Base-by-base conservation (phyloP, 257 asterid species). In the Fraxinus cuspidata region DNA sequence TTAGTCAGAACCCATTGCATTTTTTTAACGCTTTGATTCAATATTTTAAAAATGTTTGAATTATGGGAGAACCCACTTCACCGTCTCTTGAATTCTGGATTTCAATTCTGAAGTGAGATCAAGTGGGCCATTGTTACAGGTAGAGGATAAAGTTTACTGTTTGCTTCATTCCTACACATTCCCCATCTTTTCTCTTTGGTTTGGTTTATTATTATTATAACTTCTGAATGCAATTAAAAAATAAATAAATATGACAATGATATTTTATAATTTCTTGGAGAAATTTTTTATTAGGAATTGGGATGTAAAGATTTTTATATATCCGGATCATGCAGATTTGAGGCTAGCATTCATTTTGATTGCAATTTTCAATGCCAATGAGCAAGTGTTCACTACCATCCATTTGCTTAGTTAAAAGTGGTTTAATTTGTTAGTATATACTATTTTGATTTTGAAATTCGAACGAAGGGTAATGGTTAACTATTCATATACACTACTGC, bases 241-340 rank as follows among this genome's bases (percentile, higher is more conserved):
- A 28, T 18, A 49, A 9, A 7, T 0, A 35, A 7, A 38, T 58
- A 29, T 76, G n/a, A 56, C 25, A 66, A 44, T 2, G 32, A 35
- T 66, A 38, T 42, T 63, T 68, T 75, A 35, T 75, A 28, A 25
- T 67, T 72, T 80, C 74, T 68, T 72, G 83, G 70, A 83, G 80
- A 82, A 81, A 38, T 82, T 73, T 87, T 86, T 87, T 85, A 80
- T 87, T 81, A 85, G 89, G 83, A 80, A 82, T 79, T 47, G 84
- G 37, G 74, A 34, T 71, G 68, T 47, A 44, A 76, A 34, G 79
- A 49, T n/a, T n/a, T 81, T 76, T 65, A 58, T 49, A 0, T 38
- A 38, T 38, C 12, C 81, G 79, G 89, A 77, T 68, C 53, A 70
- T 81, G 79, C 82, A 47, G 83, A 79, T 74, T 85, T 71, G 77